Evolutionary conservation across 2,329 filamentous ascomycete species (phyloP), one percentile per base, ranked within the genome.

Genomic region (Graphilbum fragrans): DNA sequence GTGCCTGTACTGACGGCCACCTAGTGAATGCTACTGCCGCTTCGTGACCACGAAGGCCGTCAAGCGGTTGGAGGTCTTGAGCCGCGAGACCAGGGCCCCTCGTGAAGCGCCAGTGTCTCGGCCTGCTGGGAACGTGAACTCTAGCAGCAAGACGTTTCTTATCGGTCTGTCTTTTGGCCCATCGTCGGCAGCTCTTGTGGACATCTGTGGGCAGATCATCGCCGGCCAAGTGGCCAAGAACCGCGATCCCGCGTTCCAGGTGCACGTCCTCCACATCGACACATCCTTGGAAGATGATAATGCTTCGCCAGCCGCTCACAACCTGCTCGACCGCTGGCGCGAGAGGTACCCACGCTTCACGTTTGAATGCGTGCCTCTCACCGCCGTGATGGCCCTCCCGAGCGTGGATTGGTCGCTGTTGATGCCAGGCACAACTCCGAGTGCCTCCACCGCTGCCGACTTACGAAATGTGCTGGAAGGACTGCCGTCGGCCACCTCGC

Each of bases 81-180:
- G 67, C 53, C 66, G 65, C 34, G 69, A 74, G 42, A 67, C 62
- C 39, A 22, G 43, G 36, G n/a, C 16, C 23, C 14, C 2, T 19
- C 27, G 3, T 22, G 41, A 54, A 58, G 9, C 19, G 4, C 16
- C 36, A n/a, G 17, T 7, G 12, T 32, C 21, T 10, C 33, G 21
- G 39, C 21, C 35, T 5, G 35, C 35, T 18, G 22, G 27, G 44
- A 53, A 46, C 27, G 20, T 22, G 22, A 35, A 29, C 55, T 8
- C 14, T 14, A 53, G 48, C 52, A 49, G 73, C 55, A 56, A 74
- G 55, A 54, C 57, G 25, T 73, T 94, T 37, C 65, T 94, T 17
- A 65, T 94, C 18, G 86, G 87, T 6, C 65, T 95, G 2, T 94
- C 88, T 0, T 80, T 86, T 52, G 90, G 92, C 1, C 66, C 82